Percentiles rank a stretch among this genome's conserved stretches.
Evolutionary conservation across 208 protist species (phyloP).

Genomic region (Leishmania tropica): DNA sequence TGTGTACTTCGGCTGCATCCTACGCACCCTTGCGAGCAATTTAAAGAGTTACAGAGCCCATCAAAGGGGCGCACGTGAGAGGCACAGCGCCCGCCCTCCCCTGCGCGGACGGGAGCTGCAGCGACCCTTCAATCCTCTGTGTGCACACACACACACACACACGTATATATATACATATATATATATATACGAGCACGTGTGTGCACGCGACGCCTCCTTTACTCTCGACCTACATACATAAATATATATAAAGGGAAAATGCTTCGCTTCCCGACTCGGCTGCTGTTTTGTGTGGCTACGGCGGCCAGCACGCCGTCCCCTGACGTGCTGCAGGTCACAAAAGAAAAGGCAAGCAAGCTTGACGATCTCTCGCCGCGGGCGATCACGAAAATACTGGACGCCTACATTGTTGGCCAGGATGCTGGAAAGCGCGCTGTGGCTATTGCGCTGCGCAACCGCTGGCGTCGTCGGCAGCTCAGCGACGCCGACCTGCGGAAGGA

Average conservation of each 20-base stretch:
- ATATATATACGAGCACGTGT: not conserved
- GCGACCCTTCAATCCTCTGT: not conserved
- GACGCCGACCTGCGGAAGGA: slow-evolving; percentile 79
- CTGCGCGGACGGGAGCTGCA: not conserved
- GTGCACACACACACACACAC: not conserved
- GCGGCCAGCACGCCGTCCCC: slow-evolving; percentile 58
- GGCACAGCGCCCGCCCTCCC: not conserved
- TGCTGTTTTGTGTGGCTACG: slow-evolving; percentile 46
- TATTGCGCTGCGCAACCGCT: slow-evolving; percentile 96
- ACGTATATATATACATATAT: not conserved
- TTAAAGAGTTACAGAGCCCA: not conserved
- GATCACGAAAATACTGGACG: slow-evolving; percentile 94
- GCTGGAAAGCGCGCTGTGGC: slow-evolving; percentile 96
- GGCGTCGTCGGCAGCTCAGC: slow-evolving; percentile 86
- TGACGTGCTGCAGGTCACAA: slow-evolving; percentile 59
- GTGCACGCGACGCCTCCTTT: not conserved
- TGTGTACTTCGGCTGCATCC: not conserved
- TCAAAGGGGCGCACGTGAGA: not conserved
- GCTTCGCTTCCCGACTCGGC: slow-evolving; percentile 54
- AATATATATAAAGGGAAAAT: slow-evolving; percentile 40
- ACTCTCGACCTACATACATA: too few relatives aligned
- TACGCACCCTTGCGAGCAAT: not conserved
- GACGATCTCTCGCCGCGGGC: slow-evolving; percentile 88
- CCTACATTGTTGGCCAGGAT: slow-evolving; percentile 96
- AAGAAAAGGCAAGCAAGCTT: slow-evolving; percentile 57